phyloP scores from a whole-genome alignment of 2,329 filamentous ascomycete species.

The Bipolaris cookei region DNA sequence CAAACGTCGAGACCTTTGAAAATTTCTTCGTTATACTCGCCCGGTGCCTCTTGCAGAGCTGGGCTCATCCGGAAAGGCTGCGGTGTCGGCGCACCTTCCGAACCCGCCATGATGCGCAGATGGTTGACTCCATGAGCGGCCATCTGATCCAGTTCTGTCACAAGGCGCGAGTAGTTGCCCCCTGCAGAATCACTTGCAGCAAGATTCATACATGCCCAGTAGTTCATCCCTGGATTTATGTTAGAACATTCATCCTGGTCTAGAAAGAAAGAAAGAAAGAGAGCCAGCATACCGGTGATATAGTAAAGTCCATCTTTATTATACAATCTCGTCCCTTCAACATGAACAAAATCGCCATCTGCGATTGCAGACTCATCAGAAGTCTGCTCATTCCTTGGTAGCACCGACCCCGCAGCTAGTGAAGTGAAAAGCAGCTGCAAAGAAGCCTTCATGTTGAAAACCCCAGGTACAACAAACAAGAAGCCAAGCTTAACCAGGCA shows the following conservation, averaged over 20 bases:
- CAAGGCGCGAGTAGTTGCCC: conserved; percentile 47
- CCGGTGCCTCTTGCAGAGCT: conserved; percentile 45
- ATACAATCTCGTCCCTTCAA: conserved; percentile 45
- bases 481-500: conserved; percentile 1
- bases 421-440: conserved; percentile 23
- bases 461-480: neutral
- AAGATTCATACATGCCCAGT: conserved; percentile 52
- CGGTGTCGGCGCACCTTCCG: conserved; percentile 48
- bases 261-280: too few species aligned
- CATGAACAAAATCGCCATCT: conserved; percentile 46
- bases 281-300: conserved; percentile 34
- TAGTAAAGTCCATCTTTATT: conserved; percentile 46
- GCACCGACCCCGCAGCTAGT: conserved; percentile 15
- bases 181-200: conserved; percentile 45
- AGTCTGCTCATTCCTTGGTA: conserved; percentile 7
- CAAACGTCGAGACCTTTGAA: conserved; percentile 49
- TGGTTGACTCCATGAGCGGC: conserved; percentile 50
- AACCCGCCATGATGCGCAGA: conserved; percentile 50
- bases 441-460: conserved; percentile 19
- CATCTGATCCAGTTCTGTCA: conserved; percentile 51
- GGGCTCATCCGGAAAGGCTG: conserved; percentile 52
- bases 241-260: neutral
- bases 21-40: conserved; percentile 49
- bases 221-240: conserved; percentile 41
- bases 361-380: conserved; percentile 22